Base-by-base conservation (phyloP, 2,329 filamentous ascomycete genomes). In the Bipolaris oryzae region DNA sequence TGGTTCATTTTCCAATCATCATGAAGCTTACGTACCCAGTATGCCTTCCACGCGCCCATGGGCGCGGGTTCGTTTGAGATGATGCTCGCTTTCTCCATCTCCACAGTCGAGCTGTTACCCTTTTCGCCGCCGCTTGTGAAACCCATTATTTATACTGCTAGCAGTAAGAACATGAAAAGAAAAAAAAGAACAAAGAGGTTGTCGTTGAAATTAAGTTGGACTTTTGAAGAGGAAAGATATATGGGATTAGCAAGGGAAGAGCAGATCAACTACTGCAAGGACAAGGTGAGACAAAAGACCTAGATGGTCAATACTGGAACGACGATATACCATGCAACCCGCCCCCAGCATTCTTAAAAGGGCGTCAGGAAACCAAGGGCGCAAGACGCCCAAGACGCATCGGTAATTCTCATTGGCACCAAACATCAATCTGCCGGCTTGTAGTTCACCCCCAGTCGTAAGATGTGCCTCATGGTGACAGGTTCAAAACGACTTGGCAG, bases 31-130 rank as follows among this genome's bases (percentile, higher is more conserved):
- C 46, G 21, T 55, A 58, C 58, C 58, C 58, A 57, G 37, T 57
- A 61, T 16, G 53, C 50, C 51, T 61, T 61, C 58, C 52, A 57
- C 4, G 47, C 50, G 25, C 58, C 70, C 58, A 49, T 73, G n/a
- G 49, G 33, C 25, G 62, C n/a, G 10, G 28, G 20, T 42, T 42
- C 39, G 6, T 42, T 25, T 6, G 20, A 25, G 3, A 18, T n/a
- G 15, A 31, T 31, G 5, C 25, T 28, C 9, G n/a, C 39, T 9
- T 42, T 42, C 15, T 42, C 39, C 39, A 42, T 42, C 2, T 42
- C 39, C 13, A 42, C 23, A 15, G 39, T 42, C 5, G 23, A n/a
- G 39, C 39, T 42, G 39, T 3, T 31, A 11, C 20, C 25, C 21
- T 42, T 42, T 15, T 42, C 39, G 7, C 39, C 39, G 9, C 39